Conservation (phyloP, 192 early-diverging fungal genomes). For the Backusella macrospora region DNA sequence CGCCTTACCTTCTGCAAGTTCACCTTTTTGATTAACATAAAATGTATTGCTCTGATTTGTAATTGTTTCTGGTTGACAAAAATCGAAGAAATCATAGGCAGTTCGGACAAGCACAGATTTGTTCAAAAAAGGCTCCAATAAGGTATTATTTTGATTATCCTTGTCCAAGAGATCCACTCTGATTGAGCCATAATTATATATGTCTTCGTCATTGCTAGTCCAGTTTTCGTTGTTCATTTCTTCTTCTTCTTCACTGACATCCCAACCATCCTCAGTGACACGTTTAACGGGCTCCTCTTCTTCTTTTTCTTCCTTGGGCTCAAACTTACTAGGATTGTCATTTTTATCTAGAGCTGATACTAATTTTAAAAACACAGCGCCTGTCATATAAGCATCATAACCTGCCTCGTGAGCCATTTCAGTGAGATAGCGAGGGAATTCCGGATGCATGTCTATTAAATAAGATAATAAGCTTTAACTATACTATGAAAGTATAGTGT, state of each 20-base stretch:
- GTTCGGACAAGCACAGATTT: constrained; percentile 29
- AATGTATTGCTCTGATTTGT: constrained; percentile 26
- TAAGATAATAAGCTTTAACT: constrained; percentile 1
- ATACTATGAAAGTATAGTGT: constrained; percentile 3
- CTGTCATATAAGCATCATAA: constrained; percentile 92
- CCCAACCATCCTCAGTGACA: constrained; percentile 22
- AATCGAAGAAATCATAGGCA: constrained; percentile 30
- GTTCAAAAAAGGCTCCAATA: constrained; percentile 22
- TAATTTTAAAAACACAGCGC: constrained; percentile 75
- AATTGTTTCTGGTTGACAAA: constrained; percentile 26
- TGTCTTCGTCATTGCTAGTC: constrained; percentile 16
- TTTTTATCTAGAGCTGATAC: constrained; percentile 37
- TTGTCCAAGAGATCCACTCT: constrained; percentile 3
- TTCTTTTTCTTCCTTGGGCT: constrained; percentile 17
- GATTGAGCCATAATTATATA: constrained; percentile 29
- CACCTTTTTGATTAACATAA: constrained; percentile 6
- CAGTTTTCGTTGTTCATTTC: constrained; percentile 5
- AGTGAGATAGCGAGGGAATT: constrained; percentile 36
- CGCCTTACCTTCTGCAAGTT: background rate
- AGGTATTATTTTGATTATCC: background rate
- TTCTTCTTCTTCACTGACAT: constrained; percentile 26
- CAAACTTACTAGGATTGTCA: constrained; percentile 1
- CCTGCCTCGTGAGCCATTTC: constrained; percentile 86
- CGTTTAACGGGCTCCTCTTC: background rate
- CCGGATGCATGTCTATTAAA: constrained; percentile 33